phyloP scores from a whole-genome alignment of 2,329 filamentous ascomycete genomes.

The Orbilia oligospora region DNA sequence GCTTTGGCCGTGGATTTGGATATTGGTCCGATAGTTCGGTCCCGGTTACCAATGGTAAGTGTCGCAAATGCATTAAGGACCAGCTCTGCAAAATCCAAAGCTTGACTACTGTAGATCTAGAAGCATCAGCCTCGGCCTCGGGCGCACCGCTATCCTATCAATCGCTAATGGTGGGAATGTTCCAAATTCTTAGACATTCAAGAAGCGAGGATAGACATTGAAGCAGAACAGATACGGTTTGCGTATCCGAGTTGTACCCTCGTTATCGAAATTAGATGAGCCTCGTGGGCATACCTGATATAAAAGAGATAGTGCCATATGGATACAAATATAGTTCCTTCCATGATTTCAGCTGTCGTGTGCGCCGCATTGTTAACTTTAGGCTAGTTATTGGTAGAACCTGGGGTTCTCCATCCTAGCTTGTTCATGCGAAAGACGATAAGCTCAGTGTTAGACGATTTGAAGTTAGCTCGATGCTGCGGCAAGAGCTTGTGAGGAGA shows the following conservation, averaged over 20 bases:
- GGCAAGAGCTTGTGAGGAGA: not conserved
- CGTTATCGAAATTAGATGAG: constrained; percentile 14
- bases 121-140: constrained; percentile 13
- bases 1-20: constrained; percentile 20
- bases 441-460: constrained; percentile 25
- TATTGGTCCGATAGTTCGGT: constrained; percentile 8
- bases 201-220: constrained; percentile 30
- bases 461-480: constrained; percentile 14
- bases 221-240: constrained; percentile 37
- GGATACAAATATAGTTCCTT: not conserved
- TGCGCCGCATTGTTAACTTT: not conserved
- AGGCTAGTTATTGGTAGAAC: constrained; percentile 14
- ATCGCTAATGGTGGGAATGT: constrained; percentile 35
- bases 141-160: constrained; percentile 48
- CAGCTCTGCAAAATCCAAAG: not conserved
- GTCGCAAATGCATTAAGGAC: constrained; percentile 13
- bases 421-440: constrained; percentile 26
- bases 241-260: constrained; percentile 46
- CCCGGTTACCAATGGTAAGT: constrained; percentile 14
- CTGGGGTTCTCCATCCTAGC: constrained; percentile 29
- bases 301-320: not conserved
- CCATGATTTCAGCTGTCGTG: constrained; percentile 18
- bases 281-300: not conserved
- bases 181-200: constrained; percentile 53
- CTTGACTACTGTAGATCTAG: not conserved